These are phyloP conservation scores for Calonectria crousiana DNA, from an alignment of 2,329 filamentous ascomycete species.

Conservation along the genomic window DNA sequence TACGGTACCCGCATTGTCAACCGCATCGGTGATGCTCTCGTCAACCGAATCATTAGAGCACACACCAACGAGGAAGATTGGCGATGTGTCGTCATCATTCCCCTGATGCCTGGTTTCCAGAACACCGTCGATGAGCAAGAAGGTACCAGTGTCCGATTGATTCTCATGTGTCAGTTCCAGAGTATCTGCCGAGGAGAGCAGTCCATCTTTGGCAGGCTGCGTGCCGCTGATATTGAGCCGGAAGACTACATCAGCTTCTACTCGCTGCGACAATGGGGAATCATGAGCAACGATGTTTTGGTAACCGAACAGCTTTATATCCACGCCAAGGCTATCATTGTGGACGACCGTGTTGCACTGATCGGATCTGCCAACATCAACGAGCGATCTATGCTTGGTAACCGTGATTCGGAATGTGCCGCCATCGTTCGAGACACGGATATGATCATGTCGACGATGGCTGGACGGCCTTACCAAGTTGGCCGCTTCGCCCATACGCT, in stretches of 20 bases:
- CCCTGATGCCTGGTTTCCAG: constrained; percentile 98
- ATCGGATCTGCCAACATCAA: constrained; percentile 99
- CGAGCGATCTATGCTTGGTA: constrained; percentile 93
- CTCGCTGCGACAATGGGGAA: constrained; percentile 91
- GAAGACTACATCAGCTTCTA: constrained; percentile 98
- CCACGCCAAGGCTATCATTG: constrained; percentile 96
- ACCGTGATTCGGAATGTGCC: constrained; percentile 91
- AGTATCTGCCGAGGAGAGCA: constrained; percentile 94
- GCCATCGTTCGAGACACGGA: constrained; percentile 92
- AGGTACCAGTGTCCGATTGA: constrained; percentile 92
- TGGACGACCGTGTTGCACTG: constrained; percentile 91
- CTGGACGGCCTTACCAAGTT: constrained; percentile 87
- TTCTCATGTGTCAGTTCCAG: constrained; percentile 96
- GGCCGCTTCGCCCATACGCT: constrained; percentile 93
- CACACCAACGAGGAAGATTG: constrained; percentile 88
- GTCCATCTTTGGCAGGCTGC: constrained; percentile 90
- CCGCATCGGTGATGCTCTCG: constrained; percentile 92
- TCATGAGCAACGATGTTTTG: constrained; percentile 85
- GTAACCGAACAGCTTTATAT: constrained; percentile 98
- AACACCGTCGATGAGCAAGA: constrained; percentile 95
- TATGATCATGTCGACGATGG: constrained; percentile 94
- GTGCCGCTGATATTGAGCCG: constrained; percentile 85
- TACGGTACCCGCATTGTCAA: constrained; percentile 91
- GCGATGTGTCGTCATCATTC: constrained; percentile 91
- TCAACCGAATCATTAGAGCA: constrained; percentile 90